Conservation (phyloP, 2,329 filamentous ascomycete genomes). For the Epichloe hybrida region DNA sequence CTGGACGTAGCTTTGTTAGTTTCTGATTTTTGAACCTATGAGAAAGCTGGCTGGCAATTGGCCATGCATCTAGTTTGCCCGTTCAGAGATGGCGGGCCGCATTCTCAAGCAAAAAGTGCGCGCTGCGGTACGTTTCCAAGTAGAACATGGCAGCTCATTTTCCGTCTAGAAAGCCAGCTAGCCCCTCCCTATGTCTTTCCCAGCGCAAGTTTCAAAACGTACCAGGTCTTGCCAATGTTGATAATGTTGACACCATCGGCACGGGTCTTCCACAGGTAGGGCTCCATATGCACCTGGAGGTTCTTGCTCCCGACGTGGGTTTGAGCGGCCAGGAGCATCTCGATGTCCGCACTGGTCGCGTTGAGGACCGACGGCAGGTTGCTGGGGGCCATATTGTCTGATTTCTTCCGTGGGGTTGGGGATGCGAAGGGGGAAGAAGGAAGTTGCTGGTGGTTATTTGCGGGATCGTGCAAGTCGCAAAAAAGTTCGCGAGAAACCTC, state of each 20-base stretch:
- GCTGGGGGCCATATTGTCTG: constrained; percentile 79
- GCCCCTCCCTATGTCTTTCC: no score
- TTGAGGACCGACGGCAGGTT: constrained; percentile 95
- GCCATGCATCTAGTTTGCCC: no score
- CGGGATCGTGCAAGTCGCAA: constrained; percentile 12
- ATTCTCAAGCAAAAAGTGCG: not conserved
- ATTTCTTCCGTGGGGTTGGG: constrained; percentile 23
- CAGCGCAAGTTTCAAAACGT: constrained; percentile 24
- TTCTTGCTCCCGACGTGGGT: constrained; percentile 97
- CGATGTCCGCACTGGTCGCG: constrained; percentile 95
- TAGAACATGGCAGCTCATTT: not conserved
- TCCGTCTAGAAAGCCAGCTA: not conserved
- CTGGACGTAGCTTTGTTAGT: constrained; percentile 30
- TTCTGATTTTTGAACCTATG: not conserved
- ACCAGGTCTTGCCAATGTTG: constrained; percentile 99
- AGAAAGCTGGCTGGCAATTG: not conserved
- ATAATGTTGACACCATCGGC: constrained; percentile 96
- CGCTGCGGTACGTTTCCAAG: not conserved
- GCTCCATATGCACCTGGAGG: constrained; percentile 98
- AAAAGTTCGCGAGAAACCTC: constrained; percentile 30
- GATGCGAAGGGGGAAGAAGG: constrained; percentile 16
- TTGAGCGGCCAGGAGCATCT: constrained; percentile 97
- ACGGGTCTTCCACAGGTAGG: constrained; percentile 99
- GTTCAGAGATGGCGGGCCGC: not conserved
- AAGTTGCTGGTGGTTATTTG: constrained; percentile 11